Evolutionary conservation across 306 rosid species (phyloP), one percentile per base, ranked within the genome.

Genomic region (Trifolium repens): DNA sequence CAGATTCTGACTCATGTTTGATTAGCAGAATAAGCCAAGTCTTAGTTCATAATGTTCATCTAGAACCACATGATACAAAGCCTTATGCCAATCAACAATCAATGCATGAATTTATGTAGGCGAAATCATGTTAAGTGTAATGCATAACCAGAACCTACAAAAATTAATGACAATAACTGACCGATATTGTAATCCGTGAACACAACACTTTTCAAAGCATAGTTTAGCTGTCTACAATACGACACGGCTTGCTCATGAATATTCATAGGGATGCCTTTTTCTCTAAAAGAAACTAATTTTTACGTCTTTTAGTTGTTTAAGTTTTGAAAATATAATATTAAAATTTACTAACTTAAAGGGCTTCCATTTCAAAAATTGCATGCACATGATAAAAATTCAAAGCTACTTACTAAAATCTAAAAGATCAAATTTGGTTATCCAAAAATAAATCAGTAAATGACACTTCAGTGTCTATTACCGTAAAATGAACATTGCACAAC

Each of bases 381-480:
- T 67, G 69, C 22, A 55, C 19, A 34, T 50, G 17, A 67, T 67
- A 17, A 55, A 30, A 44, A 43, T n/a, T 17, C 68, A 67, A 66
- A 53, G 19, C 32, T 27, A 27, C 15, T 50, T 7, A 50, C 55
- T 50, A 50, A 50, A 50, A 50, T 50, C 22, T 42, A 30, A n/a
- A 34, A 58, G 50, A 42, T 27, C 55, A 39, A 65, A 57, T 27
- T 57, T 27, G 15, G 16, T 11, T 59, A 57, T n/a, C 49, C 69
- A 57, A 19, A 53, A 66, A 67, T 39, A 66, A 67, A 57, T 12
- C 68, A 77, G 60, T n/a, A 19, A 24, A 57, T 47, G 59, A 42
- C 17, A 55, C 22, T 57, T 8, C 62, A 22, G 14, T 34, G 27
- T 44, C 34, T 77, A 13, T 44, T 44, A 43, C 42, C 55, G 46